Evolutionary conservation across 306 rosid genomes (phyloP).

Genomic region (Trichosanthes cucumerina): DNA sequence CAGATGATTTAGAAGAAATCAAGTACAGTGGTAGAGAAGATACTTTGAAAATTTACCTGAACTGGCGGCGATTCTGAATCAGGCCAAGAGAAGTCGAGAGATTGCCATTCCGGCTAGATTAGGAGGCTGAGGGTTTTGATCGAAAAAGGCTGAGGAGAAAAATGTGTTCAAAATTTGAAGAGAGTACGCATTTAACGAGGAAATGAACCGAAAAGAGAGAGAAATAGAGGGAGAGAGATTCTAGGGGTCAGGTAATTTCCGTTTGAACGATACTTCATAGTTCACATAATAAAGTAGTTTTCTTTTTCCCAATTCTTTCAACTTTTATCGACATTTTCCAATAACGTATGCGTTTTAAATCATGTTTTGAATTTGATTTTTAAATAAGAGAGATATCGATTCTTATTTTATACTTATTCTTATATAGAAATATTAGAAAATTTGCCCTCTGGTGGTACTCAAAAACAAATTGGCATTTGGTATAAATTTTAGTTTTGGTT

Average conservation of each 20-base stretch:
- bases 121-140: not conserved
- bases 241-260: not conserved
- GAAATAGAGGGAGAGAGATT: not conserved
- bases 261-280: too few relatives aligned
- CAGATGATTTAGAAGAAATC: not conserved
- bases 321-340: not conserved
- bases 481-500: too few relatives aligned
- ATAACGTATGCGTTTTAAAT: conserved; percentile 3
- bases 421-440: too few relatives aligned
- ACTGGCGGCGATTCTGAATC: not conserved
- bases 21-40: not conserved
- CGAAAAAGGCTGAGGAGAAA: not conserved
- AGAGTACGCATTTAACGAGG: not conserved
- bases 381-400: not conserved
- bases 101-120: not conserved
- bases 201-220: not conserved
- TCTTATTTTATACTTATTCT: not conserved
- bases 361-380: not conserved
- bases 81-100: not conserved
- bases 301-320: not conserved
- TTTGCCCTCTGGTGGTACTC: too few relatives aligned
- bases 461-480: too few relatives aligned
- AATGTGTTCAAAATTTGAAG: not conserved
- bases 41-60: not conserved
- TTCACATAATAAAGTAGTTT: not conserved